These are phyloP conservation scores for Dioscorea dumetorum DNA, from an alignment of 106 monocot species.

Conservation along the genomic window DNA sequence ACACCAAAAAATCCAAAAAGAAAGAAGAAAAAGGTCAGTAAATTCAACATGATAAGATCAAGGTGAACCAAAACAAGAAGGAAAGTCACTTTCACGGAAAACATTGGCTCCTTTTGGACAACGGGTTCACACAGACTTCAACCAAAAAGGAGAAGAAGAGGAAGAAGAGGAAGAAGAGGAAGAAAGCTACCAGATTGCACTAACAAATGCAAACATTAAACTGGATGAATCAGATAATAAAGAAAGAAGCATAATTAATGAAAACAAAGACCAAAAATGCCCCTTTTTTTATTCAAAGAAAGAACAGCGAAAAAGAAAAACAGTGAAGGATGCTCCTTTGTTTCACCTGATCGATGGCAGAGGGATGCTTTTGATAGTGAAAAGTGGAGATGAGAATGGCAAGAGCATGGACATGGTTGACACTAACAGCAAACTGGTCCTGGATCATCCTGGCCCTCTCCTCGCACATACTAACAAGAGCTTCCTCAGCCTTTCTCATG, in stretches of 20 bases:
- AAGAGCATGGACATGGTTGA: constrained; percentile 89
- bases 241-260: background rate
- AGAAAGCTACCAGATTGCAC: too few species aligned
- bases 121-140: too few species aligned
- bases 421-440: constrained; percentile 92
- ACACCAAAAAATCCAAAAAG: too few species aligned
- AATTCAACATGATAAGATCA: too few species aligned
- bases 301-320: background rate
- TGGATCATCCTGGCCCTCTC: constrained; percentile 91
- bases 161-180: too few species aligned
- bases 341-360: constrained; percentile 77
- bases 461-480: constrained; percentile 83
- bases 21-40: too few species aligned
- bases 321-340: background rate
- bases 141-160: too few species aligned
- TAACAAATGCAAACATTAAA: background rate
- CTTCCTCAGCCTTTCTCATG: constrained; percentile 49
- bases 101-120: too few species aligned
- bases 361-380: constrained; percentile 68
- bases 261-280: background rate
- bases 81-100: too few species aligned
- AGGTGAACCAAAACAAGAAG: too few species aligned
- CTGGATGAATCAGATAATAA: background rate
- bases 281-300: background rate
- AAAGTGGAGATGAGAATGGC: constrained; percentile 87